These are phyloP conservation scores for Canavalia gladiata DNA, from an alignment of 306 rosid genomes.

Conservation along the genomic window DNA sequence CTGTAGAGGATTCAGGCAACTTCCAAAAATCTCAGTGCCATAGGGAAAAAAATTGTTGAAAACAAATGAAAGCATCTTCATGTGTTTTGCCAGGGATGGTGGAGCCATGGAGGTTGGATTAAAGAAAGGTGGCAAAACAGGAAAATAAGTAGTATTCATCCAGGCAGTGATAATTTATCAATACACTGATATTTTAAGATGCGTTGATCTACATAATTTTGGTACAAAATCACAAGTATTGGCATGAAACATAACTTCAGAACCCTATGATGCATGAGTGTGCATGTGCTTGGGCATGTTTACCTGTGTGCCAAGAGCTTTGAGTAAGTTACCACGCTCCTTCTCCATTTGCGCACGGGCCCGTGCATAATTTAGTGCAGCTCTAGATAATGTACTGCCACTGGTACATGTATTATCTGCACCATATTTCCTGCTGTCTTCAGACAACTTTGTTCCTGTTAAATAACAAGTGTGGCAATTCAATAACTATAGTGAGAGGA, in stretches of 20 bases:
- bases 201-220: background rate
- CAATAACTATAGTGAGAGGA: slow-evolving; percentile 31
- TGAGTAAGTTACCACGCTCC: slow-evolving; percentile 86
- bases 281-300: background rate
- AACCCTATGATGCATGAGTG: background rate
- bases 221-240: slow-evolving; percentile 26
- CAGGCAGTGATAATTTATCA: slow-evolving; percentile 29
- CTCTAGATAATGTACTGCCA: slow-evolving; percentile 86
- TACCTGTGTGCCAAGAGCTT: slow-evolving; percentile 98
- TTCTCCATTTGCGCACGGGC: slow-evolving; percentile 98
- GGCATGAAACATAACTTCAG: background rate
- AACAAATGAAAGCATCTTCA: slow-evolving; percentile 35
- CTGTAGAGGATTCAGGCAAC: slow-evolving; percentile 23
- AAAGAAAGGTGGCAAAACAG: slow-evolving; percentile 30
- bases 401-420: slow-evolving; percentile 95
- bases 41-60: background rate
- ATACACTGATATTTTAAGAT: background rate
- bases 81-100: slow-evolving; percentile 1
- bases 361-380: slow-evolving; percentile 78
- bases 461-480: slow-evolving; percentile 49
- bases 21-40: background rate
- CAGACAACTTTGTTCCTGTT: slow-evolving; percentile 94
- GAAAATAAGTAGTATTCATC: slow-evolving; percentile 35
- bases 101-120: background rate
- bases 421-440: slow-evolving; percentile 97